Evolutionary conservation across 257 asterid species (phyloP), one percentile per base, ranked within the genome.

Genomic region (Paulownia fortunei): DNA sequence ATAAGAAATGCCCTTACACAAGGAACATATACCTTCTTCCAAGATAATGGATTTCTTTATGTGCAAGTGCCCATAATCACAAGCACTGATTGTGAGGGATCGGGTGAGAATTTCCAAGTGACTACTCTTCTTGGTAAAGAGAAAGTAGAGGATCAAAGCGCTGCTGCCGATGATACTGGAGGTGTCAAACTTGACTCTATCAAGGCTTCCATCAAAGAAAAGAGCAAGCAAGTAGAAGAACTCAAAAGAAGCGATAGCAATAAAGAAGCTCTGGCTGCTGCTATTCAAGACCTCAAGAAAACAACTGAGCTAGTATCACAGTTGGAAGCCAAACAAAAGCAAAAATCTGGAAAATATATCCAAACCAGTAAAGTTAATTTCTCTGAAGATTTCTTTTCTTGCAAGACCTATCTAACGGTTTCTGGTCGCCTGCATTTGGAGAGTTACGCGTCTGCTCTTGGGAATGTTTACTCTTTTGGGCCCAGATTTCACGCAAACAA

Each of bases 31-130:
- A 32, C 55, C 1, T 95, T 95, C 85, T 90, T 86, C 82, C 91
- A 83, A 68, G 89, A 86, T 58, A 88, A 90, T 3, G 92, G 89
- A 11, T 91, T 93, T 61, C 79, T 95, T 18, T 56, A 89, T 13
- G 96, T 95, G 63, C 98, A 95, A 89, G 86, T 86, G 67, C 99
- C 99, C n/a, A 61, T 93, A 44, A 92, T 93, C 89, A 91, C 97
- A 9, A 75, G 59, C 86, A 85, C 92, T 0, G 90, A 93, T 47
- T 72, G 87, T 11, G 92, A 85, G 54, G 97, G 96, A 54, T 61
- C 15, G 0, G 74, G 84, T 4, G 84, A 91, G 79, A 83, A 44
- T 15, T 93, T 93, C 71, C 89, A 83, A 52, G 94, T 90, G 37
- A 89, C 94, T 27, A 84, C 95, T 72, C 88, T 84, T 69, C 69